A percentile compares a stretch with the other conserved stretches of the same genome.
These are phyloP conservation scores for Arthrobotrys conoides DNA, from an alignment of 2,329 filamentous ascomycete genomes.

Conservation along the genomic window DNA sequence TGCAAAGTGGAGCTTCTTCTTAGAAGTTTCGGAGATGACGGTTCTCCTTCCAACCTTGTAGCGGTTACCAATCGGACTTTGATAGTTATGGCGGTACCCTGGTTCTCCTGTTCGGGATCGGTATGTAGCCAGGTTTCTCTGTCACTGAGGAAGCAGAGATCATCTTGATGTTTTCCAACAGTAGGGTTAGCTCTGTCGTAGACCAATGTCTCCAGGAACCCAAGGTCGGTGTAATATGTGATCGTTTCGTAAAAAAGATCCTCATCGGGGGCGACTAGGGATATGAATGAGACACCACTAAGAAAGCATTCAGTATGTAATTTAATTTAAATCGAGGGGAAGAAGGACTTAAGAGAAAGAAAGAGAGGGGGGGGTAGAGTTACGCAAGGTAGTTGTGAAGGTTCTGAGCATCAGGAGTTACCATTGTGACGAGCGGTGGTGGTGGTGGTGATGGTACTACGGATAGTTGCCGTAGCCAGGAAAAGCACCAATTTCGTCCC, in stretches of 20 bases:
- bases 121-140: constrained; percentile 64
- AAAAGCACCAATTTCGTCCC: constrained; percentile 27
- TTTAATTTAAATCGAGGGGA: not conserved
- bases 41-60: constrained; percentile 44
- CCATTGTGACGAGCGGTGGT: constrained; percentile 43
- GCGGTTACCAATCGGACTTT: constrained; percentile 63
- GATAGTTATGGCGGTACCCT: constrained; percentile 62
- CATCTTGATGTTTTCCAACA: constrained; percentile 59
- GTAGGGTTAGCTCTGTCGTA: constrained; percentile 63
- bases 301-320: not conserved
- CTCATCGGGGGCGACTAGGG: constrained; percentile 64
- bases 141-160: constrained; percentile 64
- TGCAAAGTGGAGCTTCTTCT: constrained; percentile 54
- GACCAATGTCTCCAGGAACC: constrained; percentile 63
- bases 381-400: constrained; percentile 62
- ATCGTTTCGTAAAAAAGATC: constrained; percentile 64
- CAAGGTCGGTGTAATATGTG: constrained; percentile 64
- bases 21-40: constrained; percentile 14
- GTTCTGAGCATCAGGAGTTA: constrained; percentile 61
- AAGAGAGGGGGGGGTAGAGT: constrained; percentile 25
- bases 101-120: constrained; percentile 57
- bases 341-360: too few species aligned
- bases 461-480: constrained; percentile 11
- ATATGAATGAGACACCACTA: constrained; percentile 64
- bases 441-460: not conserved